Conservation (phyloP, 495 filamentous ascomycete genomes). For the Xylaria venustula region DNA sequence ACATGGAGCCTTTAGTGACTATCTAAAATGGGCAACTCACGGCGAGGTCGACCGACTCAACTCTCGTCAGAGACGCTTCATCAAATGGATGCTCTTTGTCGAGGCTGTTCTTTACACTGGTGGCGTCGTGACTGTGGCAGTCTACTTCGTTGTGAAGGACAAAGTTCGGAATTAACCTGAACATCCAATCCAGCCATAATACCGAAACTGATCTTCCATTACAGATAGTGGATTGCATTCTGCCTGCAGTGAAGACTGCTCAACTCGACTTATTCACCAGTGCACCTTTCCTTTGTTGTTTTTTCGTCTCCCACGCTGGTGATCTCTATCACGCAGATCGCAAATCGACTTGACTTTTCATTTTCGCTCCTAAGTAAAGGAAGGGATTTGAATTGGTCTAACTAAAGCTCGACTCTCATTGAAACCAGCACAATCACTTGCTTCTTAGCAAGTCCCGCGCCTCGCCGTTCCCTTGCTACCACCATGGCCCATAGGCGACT, state of each 20-base stretch:
- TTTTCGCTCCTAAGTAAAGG: background rate
- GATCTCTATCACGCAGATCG: no score
- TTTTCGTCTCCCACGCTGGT: no score
- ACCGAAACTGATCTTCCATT: background rate
- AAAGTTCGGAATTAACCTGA: background rate
- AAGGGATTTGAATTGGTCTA: background rate
- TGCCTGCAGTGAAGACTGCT: no score
- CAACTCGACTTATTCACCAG: no score
- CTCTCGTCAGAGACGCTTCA: slow-evolving; percentile 21
- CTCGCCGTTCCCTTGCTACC: background rate
- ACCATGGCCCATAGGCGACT: no score
- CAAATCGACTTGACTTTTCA: no score
- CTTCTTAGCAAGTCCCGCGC: no score
- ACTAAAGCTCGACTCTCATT: background rate
- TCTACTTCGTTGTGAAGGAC: slow-evolving; percentile 5
- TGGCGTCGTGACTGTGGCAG: slow-evolving; percentile 6
- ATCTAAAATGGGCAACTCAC: slow-evolving; percentile 32
- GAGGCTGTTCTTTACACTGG: slow-evolving; percentile 19
- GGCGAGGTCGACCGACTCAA: slow-evolving; percentile 31
- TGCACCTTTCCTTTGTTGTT: no score
- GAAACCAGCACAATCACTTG: background rate
- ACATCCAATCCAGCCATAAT: background rate
- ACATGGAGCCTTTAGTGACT: slow-evolving; percentile 24
- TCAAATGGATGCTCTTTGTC: slow-evolving; percentile 22
- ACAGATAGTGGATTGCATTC: no score